These are phyloP conservation scores for Stentor roeselii DNA, from an alignment of 73 alveolate species.

Conservation along the genomic window DNA sequence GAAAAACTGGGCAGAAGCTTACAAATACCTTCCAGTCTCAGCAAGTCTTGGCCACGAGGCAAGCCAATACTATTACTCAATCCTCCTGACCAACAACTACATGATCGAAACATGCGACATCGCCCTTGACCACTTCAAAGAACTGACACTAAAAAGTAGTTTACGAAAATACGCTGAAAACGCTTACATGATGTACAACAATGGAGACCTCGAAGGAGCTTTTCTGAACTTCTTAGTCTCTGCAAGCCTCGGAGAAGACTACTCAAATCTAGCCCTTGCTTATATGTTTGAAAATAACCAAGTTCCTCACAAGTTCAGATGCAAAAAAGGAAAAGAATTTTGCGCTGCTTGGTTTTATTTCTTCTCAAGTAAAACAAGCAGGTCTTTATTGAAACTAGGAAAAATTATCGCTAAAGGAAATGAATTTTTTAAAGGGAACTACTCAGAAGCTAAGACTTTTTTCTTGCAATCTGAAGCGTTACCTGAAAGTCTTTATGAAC, in stretches of 20 bases:
- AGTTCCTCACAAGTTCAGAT: neutral
- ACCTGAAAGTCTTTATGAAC: slow-evolving; percentile 6
- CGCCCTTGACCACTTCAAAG: neutral
- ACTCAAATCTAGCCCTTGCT: neutral
- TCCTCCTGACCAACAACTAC: no score
- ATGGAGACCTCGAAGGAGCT: slow-evolving; percentile 16
- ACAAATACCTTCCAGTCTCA: neutral
- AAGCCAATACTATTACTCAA: no score
- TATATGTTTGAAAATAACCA: slow-evolving; percentile 6
- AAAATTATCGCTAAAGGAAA: neutral
- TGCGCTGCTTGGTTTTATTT: neutral
- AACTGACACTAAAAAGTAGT: neutral
- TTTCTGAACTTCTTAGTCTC: neutral
- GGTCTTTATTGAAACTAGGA: neutral
- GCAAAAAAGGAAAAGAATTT: neutral
- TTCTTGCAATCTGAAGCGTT: neutral
- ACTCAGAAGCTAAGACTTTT: neutral
- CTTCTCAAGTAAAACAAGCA: neutral
- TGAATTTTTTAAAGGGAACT: neutral
- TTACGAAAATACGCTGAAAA: neutral
- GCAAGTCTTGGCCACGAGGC: neutral
- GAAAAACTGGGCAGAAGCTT: neutral
- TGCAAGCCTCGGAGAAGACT: neutral
- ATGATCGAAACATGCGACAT: neutral
- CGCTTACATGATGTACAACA: neutral